A percentile compares a stretch with the other conserved stretches of the same genome.
Evolutionary conservation across 1,284 basidiomycete species (phyloP).

Genomic region (Heterobasidion parviporum): DNA sequence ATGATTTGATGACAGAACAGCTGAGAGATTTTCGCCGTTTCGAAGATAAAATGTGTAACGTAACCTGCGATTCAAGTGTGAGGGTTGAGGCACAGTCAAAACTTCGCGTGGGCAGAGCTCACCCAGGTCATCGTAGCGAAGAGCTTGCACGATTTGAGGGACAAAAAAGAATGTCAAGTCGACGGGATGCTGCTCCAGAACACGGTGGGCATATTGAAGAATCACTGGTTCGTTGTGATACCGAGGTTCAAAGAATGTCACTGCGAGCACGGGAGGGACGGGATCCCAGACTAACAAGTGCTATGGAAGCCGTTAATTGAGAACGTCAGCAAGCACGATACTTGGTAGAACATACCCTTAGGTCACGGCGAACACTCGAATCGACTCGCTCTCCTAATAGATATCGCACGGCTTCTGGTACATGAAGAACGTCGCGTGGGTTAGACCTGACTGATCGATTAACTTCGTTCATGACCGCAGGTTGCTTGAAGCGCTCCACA

Average conservation of each 20-base stretch:
- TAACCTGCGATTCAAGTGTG: constrained; percentile 52
- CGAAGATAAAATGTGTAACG: constrained; percentile 92
- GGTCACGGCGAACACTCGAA: constrained; percentile 46
- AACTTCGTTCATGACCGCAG: constrained; percentile 61
- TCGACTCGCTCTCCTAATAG: constrained; percentile 73
- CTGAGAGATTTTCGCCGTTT: constrained; percentile 96
- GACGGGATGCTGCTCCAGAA: constrained; percentile 91
- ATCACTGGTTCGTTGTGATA: constrained; percentile 82
- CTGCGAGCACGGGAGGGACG: constrained; percentile 82
- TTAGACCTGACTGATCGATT: constrained; percentile 67
- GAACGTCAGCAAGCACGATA: neutral
- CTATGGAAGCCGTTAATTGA: constrained; percentile 27
- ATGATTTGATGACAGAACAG: constrained; percentile 99
- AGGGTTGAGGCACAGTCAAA: neutral
- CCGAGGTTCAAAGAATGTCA: constrained; percentile 80
- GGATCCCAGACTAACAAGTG: constrained; percentile 86
- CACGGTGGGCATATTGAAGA: constrained; percentile 95
- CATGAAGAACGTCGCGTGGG: constrained; percentile 64
- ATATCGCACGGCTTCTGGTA: constrained; percentile 75
- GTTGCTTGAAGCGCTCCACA: constrained; percentile 78
- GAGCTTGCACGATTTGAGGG: constrained; percentile 95
- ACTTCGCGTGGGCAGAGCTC: constrained; percentile 13
- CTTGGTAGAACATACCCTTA: constrained; percentile 48
- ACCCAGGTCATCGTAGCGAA: constrained; percentile 86
- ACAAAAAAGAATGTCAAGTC: constrained; percentile 98